These are phyloP conservation scores for Coniochaeta prunicola DNA, from an alignment of 2,329 filamentous ascomycete species.

Conservation along the genomic window DNA sequence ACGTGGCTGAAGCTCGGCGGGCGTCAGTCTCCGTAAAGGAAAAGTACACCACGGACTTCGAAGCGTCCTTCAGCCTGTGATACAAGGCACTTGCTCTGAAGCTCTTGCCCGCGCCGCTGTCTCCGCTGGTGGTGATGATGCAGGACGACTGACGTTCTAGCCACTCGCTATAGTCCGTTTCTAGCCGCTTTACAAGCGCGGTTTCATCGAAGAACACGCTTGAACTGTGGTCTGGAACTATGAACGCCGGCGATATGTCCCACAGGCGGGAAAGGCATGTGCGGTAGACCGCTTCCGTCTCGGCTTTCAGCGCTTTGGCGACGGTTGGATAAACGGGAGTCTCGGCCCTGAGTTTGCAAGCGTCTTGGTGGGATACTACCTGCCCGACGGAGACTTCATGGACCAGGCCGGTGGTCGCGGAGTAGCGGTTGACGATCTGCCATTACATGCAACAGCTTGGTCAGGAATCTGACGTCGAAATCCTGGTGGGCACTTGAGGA, in stretches of 20 bases:
- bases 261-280: background rate
- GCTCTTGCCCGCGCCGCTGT: background rate
- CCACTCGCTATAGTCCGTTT: background rate
- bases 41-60: background rate
- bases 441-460: too few relatives aligned
- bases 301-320: background rate
- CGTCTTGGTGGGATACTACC: background rate
- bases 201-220: background rate
- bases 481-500: too few relatives aligned
- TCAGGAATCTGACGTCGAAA: too few relatives aligned
- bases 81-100: background rate
- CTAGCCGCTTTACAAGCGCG: background rate
- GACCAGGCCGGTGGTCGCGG: background rate
- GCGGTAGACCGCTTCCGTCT: background rate
- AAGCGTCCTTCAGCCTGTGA: background rate
- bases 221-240: background rate
- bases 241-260: background rate
- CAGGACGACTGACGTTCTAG: background rate
- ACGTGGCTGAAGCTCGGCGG: background rate
- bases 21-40: background rate
- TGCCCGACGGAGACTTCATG: background rate
- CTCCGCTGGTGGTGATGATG: background rate
- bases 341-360: background rate
- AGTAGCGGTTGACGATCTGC: background rate
- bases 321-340: background rate